Percentiles rank a stretch among this genome's conserved stretches.
Evolutionary conservation across 2,329 filamentous ascomycete genomes (phyloP).

Genomic region (Diaporthe citrichinensis): DNA sequence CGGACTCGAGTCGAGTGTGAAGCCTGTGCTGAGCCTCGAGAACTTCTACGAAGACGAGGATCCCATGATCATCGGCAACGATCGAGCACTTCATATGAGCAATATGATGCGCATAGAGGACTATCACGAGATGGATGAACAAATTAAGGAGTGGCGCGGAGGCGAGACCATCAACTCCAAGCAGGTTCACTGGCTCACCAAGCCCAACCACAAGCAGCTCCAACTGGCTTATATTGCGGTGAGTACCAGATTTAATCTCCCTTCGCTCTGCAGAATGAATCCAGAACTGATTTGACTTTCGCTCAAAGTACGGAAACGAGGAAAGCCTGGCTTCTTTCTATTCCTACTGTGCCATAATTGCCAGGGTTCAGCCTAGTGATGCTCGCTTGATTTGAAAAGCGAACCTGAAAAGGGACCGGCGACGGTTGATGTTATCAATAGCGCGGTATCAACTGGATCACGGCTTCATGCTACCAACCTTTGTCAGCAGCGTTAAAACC

Average conservation of each 20-base stretch:
- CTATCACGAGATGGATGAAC: not conserved
- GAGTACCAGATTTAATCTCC: not conserved
- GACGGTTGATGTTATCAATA: not conserved
- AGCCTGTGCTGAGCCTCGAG: constrained; percentile 1
- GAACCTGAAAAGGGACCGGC: not conserved
- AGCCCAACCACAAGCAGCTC: constrained; percentile 4
- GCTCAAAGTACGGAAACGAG: constrained; percentile 12
- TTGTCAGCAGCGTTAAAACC: no score
- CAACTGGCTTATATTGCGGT: constrained; percentile 26
- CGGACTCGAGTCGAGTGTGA: constrained; percentile 14
- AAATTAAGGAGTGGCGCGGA: not conserved
- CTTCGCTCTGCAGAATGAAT: not conserved
- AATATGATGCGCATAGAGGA: not conserved
- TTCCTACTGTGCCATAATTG: constrained; percentile 22
- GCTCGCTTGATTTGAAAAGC: constrained; percentile 60
- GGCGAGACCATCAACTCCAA: not conserved
- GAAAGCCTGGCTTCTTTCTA: not conserved
- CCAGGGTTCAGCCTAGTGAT: not conserved
- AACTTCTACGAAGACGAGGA: not conserved
- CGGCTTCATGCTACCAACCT: not conserved
- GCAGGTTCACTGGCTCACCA: constrained; percentile 8
- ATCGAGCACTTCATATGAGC: not conserved
- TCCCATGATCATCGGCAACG: not conserved
- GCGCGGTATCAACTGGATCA: not conserved
- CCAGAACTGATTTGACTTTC: not conserved